phyloP scores from a whole-genome alignment of 1,139 yeast species.

The Suhomyces wounanorum region DNA sequence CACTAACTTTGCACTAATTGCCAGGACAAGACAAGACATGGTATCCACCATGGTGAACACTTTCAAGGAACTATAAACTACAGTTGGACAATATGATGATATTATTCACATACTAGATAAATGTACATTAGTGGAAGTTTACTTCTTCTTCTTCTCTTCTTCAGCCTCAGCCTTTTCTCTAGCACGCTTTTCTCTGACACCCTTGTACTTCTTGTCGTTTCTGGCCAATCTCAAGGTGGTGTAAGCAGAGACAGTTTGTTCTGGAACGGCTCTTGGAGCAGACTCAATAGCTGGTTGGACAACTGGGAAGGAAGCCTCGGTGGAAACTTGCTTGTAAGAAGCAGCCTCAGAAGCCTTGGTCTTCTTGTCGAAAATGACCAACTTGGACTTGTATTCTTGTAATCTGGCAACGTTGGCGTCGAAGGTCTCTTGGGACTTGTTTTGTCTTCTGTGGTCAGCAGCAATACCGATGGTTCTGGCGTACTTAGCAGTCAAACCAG shows the following conservation, averaged over 20 bases:
- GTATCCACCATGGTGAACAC: no score
- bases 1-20: no score
- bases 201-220: conserved; percentile 90
- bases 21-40: no score
- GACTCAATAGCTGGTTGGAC: conserved; percentile 72
- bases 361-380: conserved; percentile 95
- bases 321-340: conserved; percentile 72
- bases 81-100: conserved; percentile 10
- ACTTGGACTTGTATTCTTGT: conserved; percentile 93
- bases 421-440: conserved; percentile 95
- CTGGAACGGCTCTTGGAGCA: conserved; percentile 89
- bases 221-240: conserved; percentile 94
- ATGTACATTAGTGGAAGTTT: conserved; percentile 32
- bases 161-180: conserved; percentile 98
- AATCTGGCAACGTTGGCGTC: conserved; percentile 95
- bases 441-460: conserved; percentile 99
- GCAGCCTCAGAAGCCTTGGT: conserved; percentile 70
- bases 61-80: neutral
- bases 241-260: conserved; percentile 86
- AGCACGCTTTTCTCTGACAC: conserved; percentile 97
- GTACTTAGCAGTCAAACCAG: conserved; percentile 90
- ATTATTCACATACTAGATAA: conserved; percentile 14
- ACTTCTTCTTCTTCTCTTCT: conserved; percentile 95
- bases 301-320: conserved; percentile 90
- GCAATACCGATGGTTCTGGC: conserved; percentile 99